Base-by-base conservation (phyloP, 2,329 filamentous ascomycete species). In the Biscogniauxia mediterranea region DNA sequence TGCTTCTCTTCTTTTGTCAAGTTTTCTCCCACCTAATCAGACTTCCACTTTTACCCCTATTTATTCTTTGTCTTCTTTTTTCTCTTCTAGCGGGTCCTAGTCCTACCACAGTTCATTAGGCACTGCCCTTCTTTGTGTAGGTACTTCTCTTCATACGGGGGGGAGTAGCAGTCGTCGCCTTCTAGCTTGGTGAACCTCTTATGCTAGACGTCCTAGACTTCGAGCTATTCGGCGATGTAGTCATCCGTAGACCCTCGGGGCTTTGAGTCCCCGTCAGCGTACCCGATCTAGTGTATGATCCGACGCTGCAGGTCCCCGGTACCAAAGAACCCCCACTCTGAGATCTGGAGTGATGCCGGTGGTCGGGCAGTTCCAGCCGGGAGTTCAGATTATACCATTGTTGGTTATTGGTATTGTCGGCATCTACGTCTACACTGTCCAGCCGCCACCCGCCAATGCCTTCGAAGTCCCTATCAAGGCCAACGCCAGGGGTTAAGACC, bases 381-480 rank as follows among this genome's bases (percentile, higher is more conserved):
- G 73, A 73, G 51, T 74, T 73, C 38, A 74, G 60, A 58, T 68
- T 68, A 59, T 71, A 65, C 75, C 73, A 68, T 67, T 75, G 70
- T 19, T 69, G 75, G 26, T 83, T 80, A 58, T 81, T 78, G 38
- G 71, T 69, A 13, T 74, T 71, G 17, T 64, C 64, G 0, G 64
- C 60, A 54, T 68, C 64, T 13, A 65, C 54, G 38, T 64, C 65
- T 4, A 61, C 64, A 23, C 64, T 64, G 9, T 70, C 70, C 1
- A 85, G 64, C 54, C 83, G 76, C 83, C 84, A 87, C 2, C 85
- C 85, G 19, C 85, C 85, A 1, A 87, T 73, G 7, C 85, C 85
- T 65, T 87, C 85, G 64, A 82, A 87, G 68, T 87, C 85, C 28
- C 85, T 76, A 57, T 82, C 80, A 3, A 82, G 73, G 0, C 83